Evolutionary conservation across 108 stramenopile genomes (phyloP), one percentile per base, ranked within the genome.

Genomic region (Chaetoceros muelleri): DNA sequence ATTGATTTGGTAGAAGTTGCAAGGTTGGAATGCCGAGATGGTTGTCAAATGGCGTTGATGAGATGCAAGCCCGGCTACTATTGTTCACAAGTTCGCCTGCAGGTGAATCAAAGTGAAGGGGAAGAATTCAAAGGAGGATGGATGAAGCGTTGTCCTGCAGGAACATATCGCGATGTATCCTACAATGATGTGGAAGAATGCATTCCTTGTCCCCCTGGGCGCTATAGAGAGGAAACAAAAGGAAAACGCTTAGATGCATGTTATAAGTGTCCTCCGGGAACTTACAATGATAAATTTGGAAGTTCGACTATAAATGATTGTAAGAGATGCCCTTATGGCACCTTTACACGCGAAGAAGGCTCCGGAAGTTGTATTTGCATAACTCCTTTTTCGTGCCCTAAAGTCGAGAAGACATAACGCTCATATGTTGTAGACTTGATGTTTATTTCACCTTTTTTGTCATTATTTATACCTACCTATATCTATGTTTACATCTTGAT

Each of bases 21-120:
- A 17, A 58, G 77, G 3, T 55, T 82, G 30, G 82, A 87, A 55
- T 87, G 85, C 45, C 46, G 72, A 1, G 82, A 87, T 64, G 85
- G 85, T 1, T 87, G 85, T 53, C 57, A 72, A 54, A 81, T 81
- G 30, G 85, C 64, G 28, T 54, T 82, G 16, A 60, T 48, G 20
- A 44, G 70, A 24, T 87, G 85, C 46, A 77, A 78, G 44, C 70
- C 82, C 10, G 82, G 85, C 26, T 81, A 79, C 56, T 74, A 59
- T 28, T 87, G 85, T 51, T 30, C 51, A 24, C 75, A 72, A 57
- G 64, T 59, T 2, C 53, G 57, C 17, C 59, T 63, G 21, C 29
- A 55, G 23, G 53, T 58, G 30, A 28, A 53, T 47, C 28, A 44
- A 31, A 34, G 13, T 17, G 52, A 13, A 17, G 22, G 34, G 28